phyloP scores from a whole-genome alignment of 257 asterid genomes.

The Lavandula angustifolia region DNA sequence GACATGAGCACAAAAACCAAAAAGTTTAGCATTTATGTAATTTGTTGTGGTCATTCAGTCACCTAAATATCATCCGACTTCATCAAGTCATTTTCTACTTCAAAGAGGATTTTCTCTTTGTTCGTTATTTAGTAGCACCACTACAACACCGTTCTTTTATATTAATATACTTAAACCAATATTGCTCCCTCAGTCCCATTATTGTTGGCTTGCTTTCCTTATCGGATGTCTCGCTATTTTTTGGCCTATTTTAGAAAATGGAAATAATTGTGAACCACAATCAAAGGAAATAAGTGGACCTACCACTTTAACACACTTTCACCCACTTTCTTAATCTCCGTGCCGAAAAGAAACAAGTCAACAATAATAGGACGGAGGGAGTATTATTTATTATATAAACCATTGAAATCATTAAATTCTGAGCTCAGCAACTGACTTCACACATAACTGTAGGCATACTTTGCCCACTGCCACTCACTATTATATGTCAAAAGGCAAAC shows the following conservation, averaged over 20 bases:
- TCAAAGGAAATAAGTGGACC: too few species aligned
- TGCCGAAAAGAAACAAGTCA: too few species aligned
- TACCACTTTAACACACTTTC: too few species aligned
- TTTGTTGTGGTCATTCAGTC: background rate
- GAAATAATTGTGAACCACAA: too few species aligned
- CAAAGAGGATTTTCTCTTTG: background rate
- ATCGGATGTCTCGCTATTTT: too few species aligned
- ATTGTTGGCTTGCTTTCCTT: too few species aligned
- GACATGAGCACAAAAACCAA: conserved; percentile 21
- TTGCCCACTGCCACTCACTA: conserved; percentile 6
- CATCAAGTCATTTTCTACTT: background rate
- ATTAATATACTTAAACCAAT: conserved; percentile 1
- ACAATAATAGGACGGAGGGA: too few species aligned
- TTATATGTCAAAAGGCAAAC: background rate
- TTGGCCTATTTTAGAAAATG: too few species aligned
- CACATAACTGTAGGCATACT: background rate
- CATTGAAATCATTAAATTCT: background rate
- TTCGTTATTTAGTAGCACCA: background rate
- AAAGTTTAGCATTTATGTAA: conserved; percentile 8
- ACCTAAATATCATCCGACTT: background rate
- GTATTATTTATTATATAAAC: background rate
- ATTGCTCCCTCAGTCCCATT: background rate
- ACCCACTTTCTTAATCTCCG: too few species aligned
- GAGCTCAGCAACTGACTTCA: background rate
- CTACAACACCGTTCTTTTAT: background rate